Conservation (phyloP, 2,329 filamentous ascomycete species). For the Knufia fluminis region DNA sequence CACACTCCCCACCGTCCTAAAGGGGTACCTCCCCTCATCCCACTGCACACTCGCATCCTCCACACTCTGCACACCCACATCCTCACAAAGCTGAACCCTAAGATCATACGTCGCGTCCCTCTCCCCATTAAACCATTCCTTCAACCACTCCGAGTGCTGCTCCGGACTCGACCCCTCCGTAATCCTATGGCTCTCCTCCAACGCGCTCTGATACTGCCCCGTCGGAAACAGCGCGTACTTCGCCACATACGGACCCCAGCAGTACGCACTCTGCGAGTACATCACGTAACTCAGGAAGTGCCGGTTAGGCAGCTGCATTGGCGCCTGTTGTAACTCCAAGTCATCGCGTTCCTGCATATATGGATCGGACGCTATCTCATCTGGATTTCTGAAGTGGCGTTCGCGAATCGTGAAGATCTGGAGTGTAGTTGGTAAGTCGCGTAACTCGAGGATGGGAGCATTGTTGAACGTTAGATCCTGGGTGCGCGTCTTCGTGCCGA, state of each 20-base stretch:
- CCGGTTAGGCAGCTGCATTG: constrained; percentile 33
- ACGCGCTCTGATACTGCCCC: constrained; percentile 33
- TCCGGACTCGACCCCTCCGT: constrained; percentile 30
- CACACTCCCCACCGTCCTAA: constrained; percentile 37
- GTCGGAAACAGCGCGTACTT: constrained; percentile 41
- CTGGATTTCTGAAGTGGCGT: constrained; percentile 29
- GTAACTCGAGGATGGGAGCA: constrained; percentile 39
- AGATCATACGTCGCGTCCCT: constrained; percentile 37
- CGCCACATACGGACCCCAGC: constrained; percentile 39
- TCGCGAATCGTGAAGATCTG: constrained; percentile 37
- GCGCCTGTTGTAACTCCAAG: constrained; percentile 32
- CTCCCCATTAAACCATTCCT: constrained; percentile 30
- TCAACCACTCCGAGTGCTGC: constrained; percentile 33
- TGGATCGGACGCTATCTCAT: constrained; percentile 33
- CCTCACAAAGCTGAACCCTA: constrained; percentile 39
- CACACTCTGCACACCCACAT: constrained; percentile 39
- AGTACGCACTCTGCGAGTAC: constrained; percentile 42
- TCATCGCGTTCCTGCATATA: constrained; percentile 31
- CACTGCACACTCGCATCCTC: constrained; percentile 37
- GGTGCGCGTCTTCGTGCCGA: constrained; percentile 27
- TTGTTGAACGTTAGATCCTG: constrained; percentile 43
- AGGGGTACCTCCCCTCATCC: constrained; percentile 41
- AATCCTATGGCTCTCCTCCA: constrained; percentile 19
- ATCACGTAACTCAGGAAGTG: constrained; percentile 32
- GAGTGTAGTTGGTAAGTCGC: constrained; percentile 36